A percentile compares a stretch with the other conserved stretches of the same genome.
Conservation (phyloP, 345 rosid genomes). For the Lumnitzera racemosa region DNA sequence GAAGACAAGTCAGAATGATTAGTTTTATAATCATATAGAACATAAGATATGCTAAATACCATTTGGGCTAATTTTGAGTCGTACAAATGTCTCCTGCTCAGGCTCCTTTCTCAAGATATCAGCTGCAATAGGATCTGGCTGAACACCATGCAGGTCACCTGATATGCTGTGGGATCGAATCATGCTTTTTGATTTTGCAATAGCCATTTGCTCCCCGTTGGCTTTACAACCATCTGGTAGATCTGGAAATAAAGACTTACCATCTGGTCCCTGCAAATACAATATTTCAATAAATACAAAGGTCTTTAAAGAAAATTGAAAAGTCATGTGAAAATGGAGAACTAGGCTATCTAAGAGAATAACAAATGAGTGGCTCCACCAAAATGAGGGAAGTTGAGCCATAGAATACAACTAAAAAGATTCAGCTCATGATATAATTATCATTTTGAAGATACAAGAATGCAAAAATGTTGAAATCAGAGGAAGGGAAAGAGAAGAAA, state of each 20-base stretch:
- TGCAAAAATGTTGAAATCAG: background rate
- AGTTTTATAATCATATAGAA: background rate
- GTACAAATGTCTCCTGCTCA: slow-evolving; percentile 91
- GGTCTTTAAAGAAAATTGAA: slow-evolving; percentile 9
- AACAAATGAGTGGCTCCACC: too few relatives aligned
- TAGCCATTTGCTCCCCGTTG: slow-evolving; percentile 49
- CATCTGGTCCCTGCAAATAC: slow-evolving; percentile 28
- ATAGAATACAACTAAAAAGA: too few relatives aligned
- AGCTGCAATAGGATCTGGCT: slow-evolving; percentile 98
- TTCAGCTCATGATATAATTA: background rate
- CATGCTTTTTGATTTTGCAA: slow-evolving; percentile 59
- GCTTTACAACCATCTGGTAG: slow-evolving; percentile 39
- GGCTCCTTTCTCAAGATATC: slow-evolving; percentile 98
- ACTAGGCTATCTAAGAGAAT: too few relatives aligned
- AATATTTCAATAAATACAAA: slow-evolving; percentile 3
- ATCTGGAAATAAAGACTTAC: slow-evolving; percentile 11
- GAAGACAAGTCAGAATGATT: background rate
- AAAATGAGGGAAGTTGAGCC: too few relatives aligned
- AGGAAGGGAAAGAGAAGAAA: background rate
- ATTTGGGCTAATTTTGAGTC: slow-evolving; percentile 62
- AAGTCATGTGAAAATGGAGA: too few relatives aligned
- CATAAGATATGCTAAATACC: slow-evolving; percentile 28
- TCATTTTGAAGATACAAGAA: slow-evolving; percentile 1
- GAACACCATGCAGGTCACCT: slow-evolving; percentile 96
- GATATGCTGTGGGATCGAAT: slow-evolving; percentile 93